A percentile compares a stretch with the other conserved stretches of the same genome.
phyloP scores from a whole-genome alignment of 23 red algal genomes.

The Gracilariopsis chorda region DNA sequence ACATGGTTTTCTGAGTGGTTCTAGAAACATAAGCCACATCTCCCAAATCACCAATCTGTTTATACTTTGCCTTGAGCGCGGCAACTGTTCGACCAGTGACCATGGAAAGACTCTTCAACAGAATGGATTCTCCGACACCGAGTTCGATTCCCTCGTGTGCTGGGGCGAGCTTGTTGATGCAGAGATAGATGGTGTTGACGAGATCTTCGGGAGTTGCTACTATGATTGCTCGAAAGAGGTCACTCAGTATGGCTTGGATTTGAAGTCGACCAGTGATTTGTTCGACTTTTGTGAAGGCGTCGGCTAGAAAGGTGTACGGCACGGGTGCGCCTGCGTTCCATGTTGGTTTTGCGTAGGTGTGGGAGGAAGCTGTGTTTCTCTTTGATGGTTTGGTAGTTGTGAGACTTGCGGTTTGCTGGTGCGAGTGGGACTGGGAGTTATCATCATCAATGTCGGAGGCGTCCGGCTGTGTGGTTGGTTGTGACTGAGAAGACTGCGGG shows the following conservation, averaged over 20 bases:
- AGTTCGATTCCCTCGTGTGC: conserved; percentile 95
- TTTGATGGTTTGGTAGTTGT: too few relatives aligned
- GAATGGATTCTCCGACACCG: conserved; percentile 83
- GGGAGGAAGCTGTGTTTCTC: neutral
- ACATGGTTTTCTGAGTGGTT: conserved; percentile 91
- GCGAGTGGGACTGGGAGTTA: too few relatives aligned
- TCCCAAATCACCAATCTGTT: conserved; percentile 83
- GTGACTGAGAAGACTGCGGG: too few relatives aligned
- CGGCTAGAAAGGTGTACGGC: conserved; percentile 83
- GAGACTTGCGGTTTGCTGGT: too few relatives aligned
- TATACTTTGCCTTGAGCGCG: conserved; percentile 60
- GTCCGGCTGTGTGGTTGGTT: too few relatives aligned
- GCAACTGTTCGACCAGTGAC: conserved; percentile 60
- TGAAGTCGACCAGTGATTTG: conserved; percentile 67
- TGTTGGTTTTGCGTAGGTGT: neutral
- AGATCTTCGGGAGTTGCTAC: conserved; percentile 79
- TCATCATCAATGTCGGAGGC: too few relatives aligned
- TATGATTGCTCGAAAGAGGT: conserved; percentile 67
- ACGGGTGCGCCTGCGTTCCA: conserved; percentile 66
- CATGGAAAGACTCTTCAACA: conserved; percentile 81
- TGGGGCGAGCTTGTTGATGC: conserved; percentile 78
- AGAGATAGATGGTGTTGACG: conserved; percentile 80
- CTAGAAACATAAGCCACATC: conserved; percentile 74
- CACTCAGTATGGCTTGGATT: conserved; percentile 73
- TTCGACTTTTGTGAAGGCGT: conserved; percentile 77